Conservation (phyloP, 805 yeast species). For the Scheffersomyces ergatensis region DNA sequence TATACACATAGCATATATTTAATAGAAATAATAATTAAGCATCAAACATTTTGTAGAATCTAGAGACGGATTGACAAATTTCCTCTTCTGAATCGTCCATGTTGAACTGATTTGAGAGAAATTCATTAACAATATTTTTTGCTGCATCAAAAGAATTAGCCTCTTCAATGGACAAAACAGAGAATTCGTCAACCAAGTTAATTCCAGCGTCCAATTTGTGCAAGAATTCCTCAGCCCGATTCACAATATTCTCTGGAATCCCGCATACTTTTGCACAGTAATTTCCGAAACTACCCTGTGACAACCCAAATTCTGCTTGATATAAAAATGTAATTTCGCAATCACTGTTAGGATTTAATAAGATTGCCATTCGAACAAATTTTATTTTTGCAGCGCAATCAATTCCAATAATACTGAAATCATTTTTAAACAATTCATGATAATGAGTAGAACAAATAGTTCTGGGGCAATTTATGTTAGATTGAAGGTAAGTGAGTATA, state of each 20-base stretch:
- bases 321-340: constrained; percentile 4
- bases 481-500: constrained; percentile 23
- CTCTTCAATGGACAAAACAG: constrained; percentile 2
- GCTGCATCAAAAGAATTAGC: constrained; percentile 2
- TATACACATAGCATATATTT: background rate
- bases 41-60: background rate
- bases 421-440: constrained; percentile 33
- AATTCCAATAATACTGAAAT: background rate
- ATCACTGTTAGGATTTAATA: background rate
- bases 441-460: constrained; percentile 42
- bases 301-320: constrained; percentile 2
- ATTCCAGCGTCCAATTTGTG: constrained; percentile 1
- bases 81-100: background rate
- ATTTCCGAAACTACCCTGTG: constrained; percentile 7
- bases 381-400: background rate
- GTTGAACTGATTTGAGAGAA: constrained; percentile 2
- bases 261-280: constrained; percentile 7
- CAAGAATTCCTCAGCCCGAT: constrained; percentile 4
- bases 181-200: constrained; percentile 3
- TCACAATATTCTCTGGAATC: constrained; percentile 1
- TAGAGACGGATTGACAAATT: background rate
- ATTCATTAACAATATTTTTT: constrained; percentile 3
- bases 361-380: constrained; percentile 1
- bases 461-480: constrained; percentile 14
- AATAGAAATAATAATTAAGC: background rate